A percentile compares a stretch with the other conserved stretches of the same genome.
Conservation (phyloP, 495 filamentous ascomycete genomes). For the Podospora pseudocomata region DNA sequence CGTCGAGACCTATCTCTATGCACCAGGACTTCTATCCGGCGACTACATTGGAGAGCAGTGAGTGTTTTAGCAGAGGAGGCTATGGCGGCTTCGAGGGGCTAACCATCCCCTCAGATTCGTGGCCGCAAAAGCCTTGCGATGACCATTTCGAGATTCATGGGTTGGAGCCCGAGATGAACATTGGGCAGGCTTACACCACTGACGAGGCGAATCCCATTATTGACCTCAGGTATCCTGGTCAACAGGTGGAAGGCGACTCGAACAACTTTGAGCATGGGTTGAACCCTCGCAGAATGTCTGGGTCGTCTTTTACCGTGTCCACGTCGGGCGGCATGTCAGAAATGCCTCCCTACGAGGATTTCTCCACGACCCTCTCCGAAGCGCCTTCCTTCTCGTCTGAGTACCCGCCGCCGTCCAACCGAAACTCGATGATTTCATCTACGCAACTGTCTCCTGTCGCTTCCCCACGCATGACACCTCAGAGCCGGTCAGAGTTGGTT, state of each 20-base stretch:
- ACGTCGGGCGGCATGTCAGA: conserved; percentile 55
- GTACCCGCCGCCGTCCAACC: conserved; percentile 54
- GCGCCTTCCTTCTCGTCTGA: conserved; percentile 55
- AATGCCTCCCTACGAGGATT: conserved; percentile 58
- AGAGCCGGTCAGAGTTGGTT: conserved; percentile 52
- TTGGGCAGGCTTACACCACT: conserved; percentile 53
- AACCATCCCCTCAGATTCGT: conserved; percentile 42
- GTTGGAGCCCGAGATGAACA: conserved; percentile 49
- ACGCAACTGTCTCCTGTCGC: conserved; percentile 58
- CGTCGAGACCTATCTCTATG: conserved; percentile 48
- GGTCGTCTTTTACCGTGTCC: conserved; percentile 56
- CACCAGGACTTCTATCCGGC: conserved; percentile 53
- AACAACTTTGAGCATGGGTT: conserved; percentile 40
- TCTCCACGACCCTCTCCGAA: conserved; percentile 53
- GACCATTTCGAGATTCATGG: conserved; percentile 45
- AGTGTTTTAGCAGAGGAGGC: conserved; percentile 30
- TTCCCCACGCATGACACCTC: conserved; percentile 56
- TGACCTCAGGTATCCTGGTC: conserved; percentile 45
- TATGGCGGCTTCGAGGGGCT: conserved; percentile 25
- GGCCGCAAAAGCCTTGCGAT: conserved; percentile 50
- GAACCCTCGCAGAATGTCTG: conserved; percentile 53
- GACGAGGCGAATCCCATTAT: conserved; percentile 55
- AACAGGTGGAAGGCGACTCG: conserved; percentile 39
- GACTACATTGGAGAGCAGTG: conserved; percentile 48
- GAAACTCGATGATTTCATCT: conserved; percentile 57